Evolutionary conservation across 129 eudicot species (phyloP), one percentile per base, ranked within the genome.

Genomic region (Chrysanthemum seticuspe): DNA sequence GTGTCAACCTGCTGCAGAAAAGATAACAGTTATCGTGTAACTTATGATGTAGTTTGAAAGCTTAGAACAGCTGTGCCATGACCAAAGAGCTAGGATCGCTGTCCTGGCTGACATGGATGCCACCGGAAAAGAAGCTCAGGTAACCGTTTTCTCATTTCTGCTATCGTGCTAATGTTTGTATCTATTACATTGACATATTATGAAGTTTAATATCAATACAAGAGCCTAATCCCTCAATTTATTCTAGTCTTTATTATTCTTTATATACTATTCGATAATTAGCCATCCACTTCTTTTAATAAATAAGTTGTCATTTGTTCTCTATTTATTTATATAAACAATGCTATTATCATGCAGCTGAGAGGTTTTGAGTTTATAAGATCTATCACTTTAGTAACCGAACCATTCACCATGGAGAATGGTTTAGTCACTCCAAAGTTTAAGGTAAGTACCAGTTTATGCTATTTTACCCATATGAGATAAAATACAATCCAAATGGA

Each of bases 401-500:
- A 88, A 71, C 97, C 95, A 19, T 88, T 91, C 72, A 83, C 95
- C 25, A 50, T 88, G 85, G 95, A 91, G 81, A 91, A 88, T 74
- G 96, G 92, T 71, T 58, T 91, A 73, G 88, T 91, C 56, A 91
- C 97, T 67, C 96, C 95, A 53, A 91, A 92, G 2, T 84, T 86
- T 65, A 91, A 91, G 90, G 97, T 64, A 71, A 83, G 62, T 74
- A 2, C 60, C 40, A 34, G 15, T 53, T 68, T 67, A 2, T 18
- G 18, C 31, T 5, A 40, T 40, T 40, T 7, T 6, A 40, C 47
- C 47, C 10, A 6, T 6, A 1, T 40, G 9, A 40, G 47, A 40
- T 40, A 40, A 8, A 40, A 2, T 8, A 40, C 47, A 40, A 40
- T 6, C 47, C 9, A 40, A 40, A 6, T 40, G 10, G 10, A 58